Evolutionary conservation across 2,329 filamentous ascomycete genomes (phyloP).

Genomic region (Aciculosporium take): DNA sequence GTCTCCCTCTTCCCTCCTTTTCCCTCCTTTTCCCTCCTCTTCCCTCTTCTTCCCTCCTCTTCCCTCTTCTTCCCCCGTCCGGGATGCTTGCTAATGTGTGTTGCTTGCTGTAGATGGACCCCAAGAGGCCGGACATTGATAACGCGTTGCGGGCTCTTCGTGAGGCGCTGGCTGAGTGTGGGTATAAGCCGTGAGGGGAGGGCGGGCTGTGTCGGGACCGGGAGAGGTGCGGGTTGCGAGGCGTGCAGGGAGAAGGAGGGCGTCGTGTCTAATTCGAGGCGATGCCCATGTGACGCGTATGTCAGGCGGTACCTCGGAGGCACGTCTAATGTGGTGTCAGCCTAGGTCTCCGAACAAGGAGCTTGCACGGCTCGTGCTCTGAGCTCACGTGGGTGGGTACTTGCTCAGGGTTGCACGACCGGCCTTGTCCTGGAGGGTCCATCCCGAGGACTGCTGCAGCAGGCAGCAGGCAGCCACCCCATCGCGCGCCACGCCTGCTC

Average conservation of each 20-base stretch:
- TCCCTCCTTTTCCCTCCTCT: not conserved
- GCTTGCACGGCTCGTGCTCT: too few species aligned
- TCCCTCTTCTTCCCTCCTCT: not conserved
- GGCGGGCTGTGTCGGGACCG: not conserved
- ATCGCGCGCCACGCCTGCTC: too few species aligned
- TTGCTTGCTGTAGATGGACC: constrained; percentile 43
- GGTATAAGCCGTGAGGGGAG: constrained; percentile 36
- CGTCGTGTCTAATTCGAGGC: too few species aligned
- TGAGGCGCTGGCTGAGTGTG: constrained; percentile 59
- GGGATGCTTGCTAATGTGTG: not conserved
- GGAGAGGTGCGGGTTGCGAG: not conserved
- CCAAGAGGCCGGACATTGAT: constrained; percentile 66
- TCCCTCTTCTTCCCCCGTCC: not conserved
- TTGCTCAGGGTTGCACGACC: too few species aligned
- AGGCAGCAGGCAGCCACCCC: too few species aligned
- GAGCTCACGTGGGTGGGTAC: too few species aligned
- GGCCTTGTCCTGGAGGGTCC: too few species aligned
- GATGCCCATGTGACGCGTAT: too few species aligned
- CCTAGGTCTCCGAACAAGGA: too few species aligned
- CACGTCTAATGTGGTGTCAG: too few species aligned
- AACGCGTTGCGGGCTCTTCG: constrained; percentile 68
- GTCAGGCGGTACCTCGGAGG: not conserved
- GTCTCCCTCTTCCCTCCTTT: not conserved
- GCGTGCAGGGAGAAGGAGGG: not conserved
- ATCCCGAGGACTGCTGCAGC: too few species aligned